Conservation (phyloP, 176 grass and related monocot species). For the Musa beccarii region DNA sequence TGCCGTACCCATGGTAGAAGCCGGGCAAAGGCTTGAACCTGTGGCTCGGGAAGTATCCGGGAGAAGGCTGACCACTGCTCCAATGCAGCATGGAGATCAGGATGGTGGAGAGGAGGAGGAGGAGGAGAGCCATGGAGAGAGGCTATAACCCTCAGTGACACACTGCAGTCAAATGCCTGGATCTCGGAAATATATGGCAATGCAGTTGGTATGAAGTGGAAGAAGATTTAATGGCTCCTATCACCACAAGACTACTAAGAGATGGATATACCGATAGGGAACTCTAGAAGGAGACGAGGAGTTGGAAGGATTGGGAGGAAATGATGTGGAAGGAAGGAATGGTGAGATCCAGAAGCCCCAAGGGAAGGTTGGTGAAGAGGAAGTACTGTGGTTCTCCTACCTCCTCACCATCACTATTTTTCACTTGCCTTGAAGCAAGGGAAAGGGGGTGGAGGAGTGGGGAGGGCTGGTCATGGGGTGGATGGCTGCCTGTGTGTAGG, state of each 20-base stretch:
- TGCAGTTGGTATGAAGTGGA: not conserved
- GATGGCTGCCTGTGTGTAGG: not conserved
- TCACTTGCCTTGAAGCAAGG: not conserved
- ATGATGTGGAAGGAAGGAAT: not conserved
- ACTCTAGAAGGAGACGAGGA: not conserved
- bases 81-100: not conserved
- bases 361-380: not conserved
- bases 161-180: not conserved
- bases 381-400: not conserved
- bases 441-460: not conserved
- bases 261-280: not conserved
- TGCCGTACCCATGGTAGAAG: conserved; percentile 8
- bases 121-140: conserved; percentile 3
- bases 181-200: not conserved
- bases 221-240: conserved; percentile 2
- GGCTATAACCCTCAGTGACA: not conserved
- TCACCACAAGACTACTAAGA: not conserved
- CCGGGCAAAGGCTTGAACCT: conserved; percentile 8
- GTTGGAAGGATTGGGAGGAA: not conserved
- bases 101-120: not conserved
- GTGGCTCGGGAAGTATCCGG: not conserved
- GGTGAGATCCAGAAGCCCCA: not conserved
- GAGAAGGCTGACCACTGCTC: conserved; percentile 1
- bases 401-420: not conserved
- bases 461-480: not conserved